phyloP scores from a whole-genome alignment of 768 basidiomycete species.

The Lenzites betulinus region DNA sequence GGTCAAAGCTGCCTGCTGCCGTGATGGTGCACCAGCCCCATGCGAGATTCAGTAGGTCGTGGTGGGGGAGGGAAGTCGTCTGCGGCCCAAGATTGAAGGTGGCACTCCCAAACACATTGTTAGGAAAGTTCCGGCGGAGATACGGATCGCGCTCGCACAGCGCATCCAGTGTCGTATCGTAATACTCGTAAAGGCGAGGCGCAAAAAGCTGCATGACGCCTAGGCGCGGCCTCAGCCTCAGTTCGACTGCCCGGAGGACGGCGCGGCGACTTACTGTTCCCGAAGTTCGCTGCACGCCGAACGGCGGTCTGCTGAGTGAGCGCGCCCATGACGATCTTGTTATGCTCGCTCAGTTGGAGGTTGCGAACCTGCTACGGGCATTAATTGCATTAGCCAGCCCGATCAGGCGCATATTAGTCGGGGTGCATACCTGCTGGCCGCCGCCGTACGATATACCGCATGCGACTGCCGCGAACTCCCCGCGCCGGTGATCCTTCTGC shows the following conservation, averaged over 20 bases:
- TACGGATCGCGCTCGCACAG: background rate
- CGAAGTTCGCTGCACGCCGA: background rate
- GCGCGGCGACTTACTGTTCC: background rate
- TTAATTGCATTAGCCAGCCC: background rate
- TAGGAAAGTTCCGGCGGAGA: slow-evolving; percentile 21
- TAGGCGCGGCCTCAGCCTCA: background rate
- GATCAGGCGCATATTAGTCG: background rate
- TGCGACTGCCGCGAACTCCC: slow-evolving; percentile 22
- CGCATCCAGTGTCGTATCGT: background rate
- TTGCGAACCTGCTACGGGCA: background rate
- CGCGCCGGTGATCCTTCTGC: slow-evolving; percentile 13
- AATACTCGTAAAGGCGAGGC: background rate
- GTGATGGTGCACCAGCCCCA: slow-evolving; percentile 37
- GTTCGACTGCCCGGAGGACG: background rate
- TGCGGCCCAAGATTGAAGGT: slow-evolving; percentile 36
- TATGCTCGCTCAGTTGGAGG: background rate
- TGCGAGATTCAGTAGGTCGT: slow-evolving; percentile 34
- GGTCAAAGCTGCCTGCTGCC: slow-evolving; percentile 33
- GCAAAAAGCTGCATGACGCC: background rate
- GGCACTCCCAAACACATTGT: slow-evolving; percentile 29
- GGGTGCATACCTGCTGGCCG: slow-evolving; percentile 27
- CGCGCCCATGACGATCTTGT: background rate
- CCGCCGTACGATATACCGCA: slow-evolving; percentile 34
- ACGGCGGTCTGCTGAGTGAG: background rate
- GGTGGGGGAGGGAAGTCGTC: slow-evolving; percentile 22